Evolutionary conservation across 768 basidiomycete genomes (phyloP).

Genomic region (Suillus lakei): DNA sequence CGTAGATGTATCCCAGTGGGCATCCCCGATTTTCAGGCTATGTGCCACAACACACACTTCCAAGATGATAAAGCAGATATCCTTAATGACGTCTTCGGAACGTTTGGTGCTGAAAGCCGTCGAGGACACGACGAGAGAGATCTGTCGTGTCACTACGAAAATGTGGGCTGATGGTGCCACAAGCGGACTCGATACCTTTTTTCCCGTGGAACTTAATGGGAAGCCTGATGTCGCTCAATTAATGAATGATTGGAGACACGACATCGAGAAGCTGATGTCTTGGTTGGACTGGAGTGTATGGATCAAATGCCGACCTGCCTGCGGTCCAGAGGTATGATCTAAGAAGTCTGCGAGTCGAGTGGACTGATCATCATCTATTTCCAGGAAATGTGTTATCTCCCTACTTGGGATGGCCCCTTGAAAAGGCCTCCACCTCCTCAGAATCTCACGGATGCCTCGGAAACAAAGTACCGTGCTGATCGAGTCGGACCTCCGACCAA

Average conservation of each 20-base stretch:
- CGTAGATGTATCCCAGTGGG: constrained; percentile 26
- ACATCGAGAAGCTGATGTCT: constrained; percentile 42
- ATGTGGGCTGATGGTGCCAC: constrained; percentile 51
- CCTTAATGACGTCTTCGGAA: constrained; percentile 34
- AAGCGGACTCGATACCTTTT: constrained; percentile 19
- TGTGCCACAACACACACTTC: constrained; percentile 39
- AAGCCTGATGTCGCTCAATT: constrained; percentile 9
- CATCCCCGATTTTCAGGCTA: constrained; percentile 30
- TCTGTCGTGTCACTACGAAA: constrained; percentile 48
- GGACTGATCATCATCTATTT: neutral
- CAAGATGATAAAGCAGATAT: constrained; percentile 13
- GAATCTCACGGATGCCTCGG: too few species aligned
- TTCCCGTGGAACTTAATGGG: constrained; percentile 11
- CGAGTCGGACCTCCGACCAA: neutral
- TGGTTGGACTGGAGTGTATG: constrained; percentile 61
- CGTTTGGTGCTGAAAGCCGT: constrained; percentile 29
- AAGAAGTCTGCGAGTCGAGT: neutral
- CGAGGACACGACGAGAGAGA: constrained; percentile 44
- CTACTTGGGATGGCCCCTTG: constrained; percentile 22
- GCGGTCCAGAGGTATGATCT: constrained; percentile 46
- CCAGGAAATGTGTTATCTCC: constrained; percentile 32
- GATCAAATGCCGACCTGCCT: constrained; percentile 51
- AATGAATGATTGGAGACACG: constrained; percentile 37
- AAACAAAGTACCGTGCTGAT: neutral
- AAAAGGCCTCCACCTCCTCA: neutral